Evolutionary conservation across 1,284 basidiomycete species (phyloP).

Genomic region (Heterobasidion occidentale): DNA sequence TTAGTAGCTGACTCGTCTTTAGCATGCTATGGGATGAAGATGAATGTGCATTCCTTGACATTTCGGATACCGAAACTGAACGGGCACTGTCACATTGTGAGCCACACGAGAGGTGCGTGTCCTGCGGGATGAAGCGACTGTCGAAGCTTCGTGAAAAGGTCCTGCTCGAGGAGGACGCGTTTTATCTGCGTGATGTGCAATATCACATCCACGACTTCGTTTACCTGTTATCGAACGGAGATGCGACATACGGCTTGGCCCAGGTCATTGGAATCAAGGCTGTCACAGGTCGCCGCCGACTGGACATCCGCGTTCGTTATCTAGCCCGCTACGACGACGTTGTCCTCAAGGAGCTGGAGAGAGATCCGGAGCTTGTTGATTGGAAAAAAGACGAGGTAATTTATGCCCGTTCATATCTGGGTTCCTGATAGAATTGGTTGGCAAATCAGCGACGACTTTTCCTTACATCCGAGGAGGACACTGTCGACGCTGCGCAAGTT

Average conservation of each 20-base stretch:
- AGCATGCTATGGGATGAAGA: conserved; percentile 35
- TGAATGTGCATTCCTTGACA: conserved; percentile 32
- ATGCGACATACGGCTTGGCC: conserved; percentile 37
- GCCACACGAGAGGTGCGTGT: conserved; percentile 31
- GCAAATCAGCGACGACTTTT: conserved; percentile 35
- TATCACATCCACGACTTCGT: conserved; percentile 57
- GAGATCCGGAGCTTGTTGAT: conserved; percentile 5
- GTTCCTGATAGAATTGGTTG: background rate
- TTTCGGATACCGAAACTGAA: conserved; percentile 26
- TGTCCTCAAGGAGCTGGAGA: conserved; percentile 12
- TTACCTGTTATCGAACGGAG: conserved; percentile 32
- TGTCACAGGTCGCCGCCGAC: too few species aligned
- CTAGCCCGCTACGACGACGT: conserved; percentile 37
- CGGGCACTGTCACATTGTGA: conserved; percentile 24
- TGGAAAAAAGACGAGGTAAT: conserved; percentile 22
- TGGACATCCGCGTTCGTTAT: conserved; percentile 27
- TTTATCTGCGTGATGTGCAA: conserved; percentile 27
- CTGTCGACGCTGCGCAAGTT: conserved; percentile 24
- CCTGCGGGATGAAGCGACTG: conserved; percentile 32
- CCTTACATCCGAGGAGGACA: conserved; percentile 21
- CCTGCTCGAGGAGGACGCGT: conserved; percentile 20
- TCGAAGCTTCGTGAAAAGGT: conserved; percentile 16
- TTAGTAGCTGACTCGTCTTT: conserved; percentile 7
- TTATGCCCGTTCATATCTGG: background rate
- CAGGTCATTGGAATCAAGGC: conserved; percentile 37